Evolutionary conservation across 2,329 filamentous ascomycete species (phyloP).

Genomic region (Colletotrichum paranaense): DNA sequence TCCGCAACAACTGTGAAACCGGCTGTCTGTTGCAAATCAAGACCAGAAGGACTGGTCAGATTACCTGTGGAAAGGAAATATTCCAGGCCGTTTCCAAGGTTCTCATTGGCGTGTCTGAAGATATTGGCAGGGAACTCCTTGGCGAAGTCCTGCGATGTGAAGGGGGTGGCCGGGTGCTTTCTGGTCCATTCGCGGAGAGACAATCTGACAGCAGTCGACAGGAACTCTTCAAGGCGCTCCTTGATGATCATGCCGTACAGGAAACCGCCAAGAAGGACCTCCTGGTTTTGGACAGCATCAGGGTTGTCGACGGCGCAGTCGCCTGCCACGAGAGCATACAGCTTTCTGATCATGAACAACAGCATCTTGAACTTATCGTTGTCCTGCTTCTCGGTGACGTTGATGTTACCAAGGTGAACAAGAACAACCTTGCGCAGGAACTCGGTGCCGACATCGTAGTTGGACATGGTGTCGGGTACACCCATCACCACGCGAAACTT

Average conservation of each 20-base stretch:
- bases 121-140: constrained; percentile 84
- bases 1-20: constrained; percentile 97
- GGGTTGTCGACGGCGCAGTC: constrained; percentile 96
- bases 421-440: constrained; percentile 91
- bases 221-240: constrained; percentile 91
- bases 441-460: constrained; percentile 91
- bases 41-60: constrained; percentile 86
- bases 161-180: constrained; percentile 72
- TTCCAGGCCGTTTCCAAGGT: constrained; percentile 86
- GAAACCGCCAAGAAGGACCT: constrained; percentile 92
- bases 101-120: constrained; percentile 85
- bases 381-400: constrained; percentile 87
- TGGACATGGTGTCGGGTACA: constrained; percentile 83
- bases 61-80: constrained; percentile 99
- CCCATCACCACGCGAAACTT: constrained; percentile 92
- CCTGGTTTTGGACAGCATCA: constrained; percentile 95
- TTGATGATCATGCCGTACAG: constrained; percentile 96
- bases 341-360: constrained; percentile 95
- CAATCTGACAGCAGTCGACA: constrained; percentile 65
- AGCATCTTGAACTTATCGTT: constrained; percentile 94
- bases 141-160: constrained; percentile 80
- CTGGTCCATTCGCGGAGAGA: constrained; percentile 69
- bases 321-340: constrained; percentile 92
- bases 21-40: constrained; percentile 94
- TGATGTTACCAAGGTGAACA: constrained; percentile 87